Evolutionary conservation across 2,329 filamentous ascomycete genomes (phyloP).

Genomic region (Fusarium newnesense): DNA sequence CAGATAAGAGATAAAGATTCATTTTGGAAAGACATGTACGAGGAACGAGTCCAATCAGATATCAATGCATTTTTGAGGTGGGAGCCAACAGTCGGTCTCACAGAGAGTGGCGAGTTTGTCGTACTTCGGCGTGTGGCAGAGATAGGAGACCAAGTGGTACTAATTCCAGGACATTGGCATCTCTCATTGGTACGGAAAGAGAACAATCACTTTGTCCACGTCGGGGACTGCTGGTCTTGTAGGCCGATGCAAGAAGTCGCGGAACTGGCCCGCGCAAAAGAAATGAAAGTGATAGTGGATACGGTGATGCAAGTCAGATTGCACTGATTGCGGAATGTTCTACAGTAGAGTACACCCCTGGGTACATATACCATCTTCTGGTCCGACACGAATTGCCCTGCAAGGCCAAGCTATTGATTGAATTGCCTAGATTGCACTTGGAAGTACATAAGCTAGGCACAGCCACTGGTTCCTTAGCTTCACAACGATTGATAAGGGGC

Average conservation of each 20-base stretch:
- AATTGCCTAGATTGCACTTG: too few relatives aligned
- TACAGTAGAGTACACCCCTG: too few relatives aligned
- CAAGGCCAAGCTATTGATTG: background rate
- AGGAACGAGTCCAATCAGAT: background rate
- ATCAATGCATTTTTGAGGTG: background rate
- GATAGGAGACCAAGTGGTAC: background rate
- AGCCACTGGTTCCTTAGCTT: background rate
- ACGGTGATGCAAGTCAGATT: background rate
- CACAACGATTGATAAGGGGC: background rate
- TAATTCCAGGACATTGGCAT: background rate
- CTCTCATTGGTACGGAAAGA: background rate
- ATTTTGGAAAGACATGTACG: background rate
- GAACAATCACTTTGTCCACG: background rate
- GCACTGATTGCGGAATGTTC: too few relatives aligned
- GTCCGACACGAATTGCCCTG: background rate
- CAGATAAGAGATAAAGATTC: rapidly evolving
- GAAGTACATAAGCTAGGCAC: too few relatives aligned
- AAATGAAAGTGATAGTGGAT: background rate
- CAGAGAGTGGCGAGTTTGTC: background rate
- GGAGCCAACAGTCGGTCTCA: background rate
- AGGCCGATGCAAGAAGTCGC: background rate
- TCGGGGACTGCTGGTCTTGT: background rate
- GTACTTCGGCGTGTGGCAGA: background rate
- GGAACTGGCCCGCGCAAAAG: background rate
- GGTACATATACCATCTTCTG: background rate